A percentile compares a stretch with the other conserved stretches of the same genome.
Evolutionary conservation across 106 monocot genomes (phyloP).

Genomic region (Agapanthus africanus): DNA sequence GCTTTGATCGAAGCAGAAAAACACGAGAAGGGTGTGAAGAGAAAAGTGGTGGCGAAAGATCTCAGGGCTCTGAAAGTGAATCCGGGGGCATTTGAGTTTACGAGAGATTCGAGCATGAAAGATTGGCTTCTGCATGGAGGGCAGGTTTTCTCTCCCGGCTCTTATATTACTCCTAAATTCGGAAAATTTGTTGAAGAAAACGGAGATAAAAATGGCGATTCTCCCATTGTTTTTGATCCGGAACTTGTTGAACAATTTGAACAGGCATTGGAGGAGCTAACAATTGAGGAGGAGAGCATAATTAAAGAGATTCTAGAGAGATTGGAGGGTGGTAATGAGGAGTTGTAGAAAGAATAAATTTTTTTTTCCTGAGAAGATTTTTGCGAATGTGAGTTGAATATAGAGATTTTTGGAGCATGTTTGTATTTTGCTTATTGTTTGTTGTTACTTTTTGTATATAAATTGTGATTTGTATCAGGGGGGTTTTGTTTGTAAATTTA

Average conservation of each 20-base stretch:
- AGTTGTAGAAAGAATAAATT: too few relatives aligned
- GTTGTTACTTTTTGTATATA: too few relatives aligned
- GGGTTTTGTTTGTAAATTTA: too few relatives aligned
- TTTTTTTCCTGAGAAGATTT: too few relatives aligned
- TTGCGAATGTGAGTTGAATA: too few relatives aligned
- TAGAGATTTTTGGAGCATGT: too few relatives aligned
- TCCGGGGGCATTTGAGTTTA: slow-evolving; percentile 36
- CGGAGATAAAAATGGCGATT: not conserved
- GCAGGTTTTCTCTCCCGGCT: slow-evolving; percentile 56
- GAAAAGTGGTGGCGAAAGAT: slow-evolving; percentile 42
- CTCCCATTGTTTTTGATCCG: slow-evolving; percentile 8
- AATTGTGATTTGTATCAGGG: too few relatives aligned
- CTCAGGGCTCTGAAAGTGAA: slow-evolving; percentile 32
- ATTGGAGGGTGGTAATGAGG: not conserved
- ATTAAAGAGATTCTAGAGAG: slow-evolving; percentile 10
- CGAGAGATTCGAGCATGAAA: slow-evolving; percentile 39
- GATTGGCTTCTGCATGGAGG: slow-evolving; percentile 71
- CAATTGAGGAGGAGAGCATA: slow-evolving; percentile 5
- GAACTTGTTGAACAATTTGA: slow-evolving; percentile 18
- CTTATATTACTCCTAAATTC: slow-evolving; percentile 67
- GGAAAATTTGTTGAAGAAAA: slow-evolving; percentile 15
- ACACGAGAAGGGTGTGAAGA: slow-evolving; percentile 18
- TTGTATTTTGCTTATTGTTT: too few relatives aligned
- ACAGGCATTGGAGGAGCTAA: slow-evolving; percentile 17
- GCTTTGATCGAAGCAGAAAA: slow-evolving; percentile 8